phyloP scores from a whole-genome alignment of 2,329 filamentous ascomycete species.

The Ophiocordyceps australis region DNA sequence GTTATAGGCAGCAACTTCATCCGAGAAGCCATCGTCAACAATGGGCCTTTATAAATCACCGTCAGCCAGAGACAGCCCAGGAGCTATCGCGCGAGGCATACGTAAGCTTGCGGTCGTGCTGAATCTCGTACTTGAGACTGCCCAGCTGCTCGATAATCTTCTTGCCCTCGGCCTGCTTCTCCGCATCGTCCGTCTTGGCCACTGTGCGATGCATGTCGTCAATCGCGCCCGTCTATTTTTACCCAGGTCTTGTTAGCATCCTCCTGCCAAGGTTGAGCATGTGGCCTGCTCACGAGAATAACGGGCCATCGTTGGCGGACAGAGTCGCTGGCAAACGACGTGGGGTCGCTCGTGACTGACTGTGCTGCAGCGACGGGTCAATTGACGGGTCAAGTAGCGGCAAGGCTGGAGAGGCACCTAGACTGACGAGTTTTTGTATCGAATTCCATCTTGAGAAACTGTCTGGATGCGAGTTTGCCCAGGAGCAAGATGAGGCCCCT shows the following conservation, averaged over 20 bases:
- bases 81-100: constrained; percentile 19
- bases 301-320: constrained; percentile 82
- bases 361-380: constrained; percentile 35
- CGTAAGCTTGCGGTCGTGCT: constrained; percentile 70
- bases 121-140: constrained; percentile 81
- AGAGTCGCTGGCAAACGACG: constrained; percentile 74
- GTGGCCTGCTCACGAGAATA: constrained; percentile 52
- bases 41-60: constrained; percentile 37
- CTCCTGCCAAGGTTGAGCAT: no score
- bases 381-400: constrained; percentile 1
- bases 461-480: no score
- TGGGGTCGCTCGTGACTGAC: constrained; percentile 63
- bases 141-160: constrained; percentile 63
- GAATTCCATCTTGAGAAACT: constrained; percentile 42
- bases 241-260: not conserved
- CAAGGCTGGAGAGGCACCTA: constrained; percentile 2
- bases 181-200: constrained; percentile 35
- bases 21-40: constrained; percentile 55
- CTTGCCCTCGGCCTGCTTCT: constrained; percentile 67
- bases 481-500: not conserved
- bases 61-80: not conserved
- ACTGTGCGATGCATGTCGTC: constrained; percentile 81
- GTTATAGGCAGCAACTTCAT: constrained; percentile 77
- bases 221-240: constrained; percentile 65
- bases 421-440: constrained; percentile 55